Percentiles rank a stretch among this genome's conserved stretches.
Evolutionary conservation across 2,329 filamentous ascomycete species (phyloP).

Genomic region (Aspergillus niger): DNA sequence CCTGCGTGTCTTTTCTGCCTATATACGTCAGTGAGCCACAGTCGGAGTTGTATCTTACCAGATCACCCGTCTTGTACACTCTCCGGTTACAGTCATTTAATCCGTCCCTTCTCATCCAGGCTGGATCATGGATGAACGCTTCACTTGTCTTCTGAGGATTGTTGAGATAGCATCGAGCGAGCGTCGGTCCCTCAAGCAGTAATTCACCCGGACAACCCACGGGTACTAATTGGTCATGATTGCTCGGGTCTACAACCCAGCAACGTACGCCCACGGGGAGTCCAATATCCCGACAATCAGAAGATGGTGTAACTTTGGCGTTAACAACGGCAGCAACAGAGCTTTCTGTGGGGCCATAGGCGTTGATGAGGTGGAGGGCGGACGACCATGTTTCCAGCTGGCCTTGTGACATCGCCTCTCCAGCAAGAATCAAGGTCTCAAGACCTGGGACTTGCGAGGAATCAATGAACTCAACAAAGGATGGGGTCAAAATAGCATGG

Average conservation of each 20-base stretch:
- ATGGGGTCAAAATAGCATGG: constrained; percentile 61
- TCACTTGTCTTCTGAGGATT: constrained; percentile 60
- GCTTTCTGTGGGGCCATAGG: constrained; percentile 49
- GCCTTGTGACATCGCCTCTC: constrained; percentile 52
- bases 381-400: constrained; percentile 39
- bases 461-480: constrained; percentile 54
- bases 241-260: constrained; percentile 45
- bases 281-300: constrained; percentile 41
- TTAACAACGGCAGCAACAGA: constrained; percentile 41
- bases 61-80: constrained; percentile 46
- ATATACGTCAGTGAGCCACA: constrained; percentile 44
- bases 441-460: constrained; percentile 48
- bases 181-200: constrained; percentile 52
- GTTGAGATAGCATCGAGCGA: constrained; percentile 64
- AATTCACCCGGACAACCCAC: constrained; percentile 44
- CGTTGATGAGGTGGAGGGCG: constrained; percentile 44
- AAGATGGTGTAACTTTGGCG: constrained; percentile 29
- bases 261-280: constrained; percentile 35
- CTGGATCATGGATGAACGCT: constrained; percentile 59
- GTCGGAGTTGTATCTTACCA: constrained; percentile 42
- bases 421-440: constrained; percentile 46
- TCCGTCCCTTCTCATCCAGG: constrained; percentile 52
- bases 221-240: constrained; percentile 45
- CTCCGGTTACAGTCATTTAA: constrained; percentile 24
- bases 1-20: constrained; percentile 67